These are phyloP conservation scores for Phytophthora multivora DNA, from an alignment of 352 stramenopile genomes.

Conservation along the genomic window DNA sequence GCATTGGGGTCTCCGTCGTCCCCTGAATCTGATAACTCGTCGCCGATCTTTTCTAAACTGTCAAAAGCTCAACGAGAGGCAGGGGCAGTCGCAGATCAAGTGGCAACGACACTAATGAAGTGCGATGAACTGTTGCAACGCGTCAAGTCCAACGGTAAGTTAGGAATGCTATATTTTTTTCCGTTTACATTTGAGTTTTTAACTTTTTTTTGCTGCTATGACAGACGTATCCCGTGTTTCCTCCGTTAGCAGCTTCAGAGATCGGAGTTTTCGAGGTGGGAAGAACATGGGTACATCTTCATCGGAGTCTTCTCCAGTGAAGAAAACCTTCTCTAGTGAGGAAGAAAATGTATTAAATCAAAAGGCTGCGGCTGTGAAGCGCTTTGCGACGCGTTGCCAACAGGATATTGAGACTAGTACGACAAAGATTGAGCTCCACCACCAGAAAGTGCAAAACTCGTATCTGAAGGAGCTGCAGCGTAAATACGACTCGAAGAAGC, in stretches of 20 bases:
- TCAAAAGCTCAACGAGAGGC: conserved; percentile 37
- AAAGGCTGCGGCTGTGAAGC: conserved; percentile 41
- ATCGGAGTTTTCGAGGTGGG: conserved; percentile 4
- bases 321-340: conserved; percentile 8
- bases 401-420: conserved; percentile 45
- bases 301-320: conserved; percentile 11
- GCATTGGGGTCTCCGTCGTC: background rate
- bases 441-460: conserved; percentile 32
- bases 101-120: conserved; percentile 55
- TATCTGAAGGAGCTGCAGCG: conserved; percentile 63
- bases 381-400: conserved; percentile 37
- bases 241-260: conserved; percentile 22
- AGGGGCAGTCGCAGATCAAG: conserved; percentile 53
- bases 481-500: conserved; percentile 71
- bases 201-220: background rate
- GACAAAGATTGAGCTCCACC: conserved; percentile 34
- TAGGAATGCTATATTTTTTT: background rate
- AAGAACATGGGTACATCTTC: conserved; percentile 6
- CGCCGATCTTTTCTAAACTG: conserved; percentile 12
- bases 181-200: background rate
- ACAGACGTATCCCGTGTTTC: conserved; percentile 26
- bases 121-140: conserved; percentile 58
- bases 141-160: conserved; percentile 32
- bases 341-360: conserved; percentile 36
- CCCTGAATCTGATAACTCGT: conserved; percentile 7